Base-by-base conservation (phyloP, 179 eudicot species). In the Amaranthus tricolor region DNA sequence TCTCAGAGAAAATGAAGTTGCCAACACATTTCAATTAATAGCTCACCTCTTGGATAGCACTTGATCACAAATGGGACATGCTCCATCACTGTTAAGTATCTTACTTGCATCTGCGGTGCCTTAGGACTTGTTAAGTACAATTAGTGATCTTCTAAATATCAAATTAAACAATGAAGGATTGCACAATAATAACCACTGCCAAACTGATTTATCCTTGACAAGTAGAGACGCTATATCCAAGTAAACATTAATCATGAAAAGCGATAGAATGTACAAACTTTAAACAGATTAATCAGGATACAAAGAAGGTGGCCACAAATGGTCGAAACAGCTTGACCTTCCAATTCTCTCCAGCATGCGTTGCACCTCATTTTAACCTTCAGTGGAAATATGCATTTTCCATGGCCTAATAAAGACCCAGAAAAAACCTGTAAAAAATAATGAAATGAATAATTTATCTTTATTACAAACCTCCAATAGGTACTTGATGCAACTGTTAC, bases 51-150 rank as follows among this genome's bases (percentile, higher is more conserved):
- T 94, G 47, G 98, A 94, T 75, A 94, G 88, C 68, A 94, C 97
- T 78, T 90, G 96, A 84, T 94, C 98, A 75, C 98, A 94, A 11
- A 94, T 81, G 54, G 98, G 98, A 75, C 98, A 94, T 68, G 97
- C 89, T 60, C 87, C 98, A 80, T 92, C 97, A 81, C 75, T 92
- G 80, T 84, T 86, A 60, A 92, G 90, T 80, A 92, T 92, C 88
- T 90, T 92, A 68, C 87, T 77, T 63, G 98, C 98, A 86, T 94
- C 98, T 80, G 85, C 94, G 0, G 88, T 85, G 79, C 98, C 98
- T 94, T 77, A 66, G 54, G 50, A 63, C 52, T 24, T 57, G 85
- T 90, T 85, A 92, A 92, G 91, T 79, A 72, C 68, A 82, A 66
- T 79, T 78, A 14, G 61, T 64, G 70, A 61, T 9, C 13, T 75